A percentile compares a stretch with the other conserved stretches of the same genome.
Evolutionary conservation across 768 basidiomycete species (phyloP).

Genomic region (Suillus fuscotomentosus): DNA sequence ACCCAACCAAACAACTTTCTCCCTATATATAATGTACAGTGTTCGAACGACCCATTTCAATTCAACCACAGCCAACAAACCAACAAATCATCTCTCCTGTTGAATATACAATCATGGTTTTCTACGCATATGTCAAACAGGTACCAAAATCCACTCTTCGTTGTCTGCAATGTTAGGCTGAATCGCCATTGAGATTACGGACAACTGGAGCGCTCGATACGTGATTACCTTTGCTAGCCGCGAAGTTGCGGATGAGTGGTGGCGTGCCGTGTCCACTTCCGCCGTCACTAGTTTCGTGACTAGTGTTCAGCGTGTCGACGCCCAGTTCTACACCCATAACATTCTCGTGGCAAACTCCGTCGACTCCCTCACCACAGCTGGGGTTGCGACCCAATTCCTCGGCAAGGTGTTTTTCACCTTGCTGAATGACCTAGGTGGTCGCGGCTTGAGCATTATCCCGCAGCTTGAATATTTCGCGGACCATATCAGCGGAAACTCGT

Average conservation of each 20-base stretch:
- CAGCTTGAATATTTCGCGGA: background rate
- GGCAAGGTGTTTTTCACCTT: background rate
- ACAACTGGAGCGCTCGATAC: slow-evolving; percentile 9
- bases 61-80: background rate
- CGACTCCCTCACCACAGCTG: background rate
- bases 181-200: background rate
- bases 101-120: background rate
- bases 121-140: background rate
- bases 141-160: background rate
- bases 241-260: slow-evolving; percentile 26
- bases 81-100: no score
- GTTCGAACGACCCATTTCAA: background rate
- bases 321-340: background rate
- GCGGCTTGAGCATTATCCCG: background rate
- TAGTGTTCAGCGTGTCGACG: background rate
- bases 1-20: background rate
- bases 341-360: no score
- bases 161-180: background rate
- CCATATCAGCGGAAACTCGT: background rate
- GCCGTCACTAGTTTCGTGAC: background rate
- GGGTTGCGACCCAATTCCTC: background rate
- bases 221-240: slow-evolving; percentile 20
- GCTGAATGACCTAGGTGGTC: background rate
- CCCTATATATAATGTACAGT: background rate
- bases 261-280: slow-evolving; percentile 17